Evolutionary conservation across 139 green algal genomes (phyloP), one percentile per base, ranked within the genome.

Genomic region (Micractinium conductrix): DNA sequence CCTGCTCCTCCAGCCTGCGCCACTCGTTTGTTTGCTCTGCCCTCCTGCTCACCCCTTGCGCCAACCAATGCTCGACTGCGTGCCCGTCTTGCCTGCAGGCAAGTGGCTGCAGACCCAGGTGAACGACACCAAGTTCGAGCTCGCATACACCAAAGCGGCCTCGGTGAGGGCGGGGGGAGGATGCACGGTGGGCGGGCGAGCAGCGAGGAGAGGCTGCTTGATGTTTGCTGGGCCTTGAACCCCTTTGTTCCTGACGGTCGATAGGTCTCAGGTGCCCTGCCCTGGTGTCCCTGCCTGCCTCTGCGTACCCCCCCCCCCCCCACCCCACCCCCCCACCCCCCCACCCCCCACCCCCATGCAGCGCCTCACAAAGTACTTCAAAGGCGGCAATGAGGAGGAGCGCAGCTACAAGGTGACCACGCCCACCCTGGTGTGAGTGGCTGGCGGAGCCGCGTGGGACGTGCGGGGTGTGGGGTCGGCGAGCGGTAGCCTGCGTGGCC

Each of bases 291-390:
- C 35, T 35, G 21, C 21, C 9, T 53, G 6, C 24, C 38, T 1
- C 16, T 14, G 9, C 69, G 40, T 38, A 16, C 73, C 1, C 44
- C 30, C 16, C 28, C 42, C 4, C 21, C 4, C 17, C 45, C 8
- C 73, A 40, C 2, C 2, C 1, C 14, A 28, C 8, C 2, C 5
- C 1, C 45, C 8, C n/a, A 70, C 55, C 40, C 10, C 14, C 4
- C 4, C 7, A 44, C 43, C 30, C 74, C 12, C 19, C 26, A 14
- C 28, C n/a, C 33, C 8, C 5, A 37, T 74, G 78, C 78, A 83
- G 53, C 62, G 53, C 53, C 67, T 88, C 33, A 35, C 76, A 26
- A 86, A 86, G 81, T 88, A 88, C n/a, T 88, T 88, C 78, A 88
- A 88, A 63, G 71, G 50, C 50, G 14, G 45, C 35, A 82, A 82